Conservation (phyloP, 2,329 filamentous ascomycete genomes). For the Fusarium redolens region DNA sequence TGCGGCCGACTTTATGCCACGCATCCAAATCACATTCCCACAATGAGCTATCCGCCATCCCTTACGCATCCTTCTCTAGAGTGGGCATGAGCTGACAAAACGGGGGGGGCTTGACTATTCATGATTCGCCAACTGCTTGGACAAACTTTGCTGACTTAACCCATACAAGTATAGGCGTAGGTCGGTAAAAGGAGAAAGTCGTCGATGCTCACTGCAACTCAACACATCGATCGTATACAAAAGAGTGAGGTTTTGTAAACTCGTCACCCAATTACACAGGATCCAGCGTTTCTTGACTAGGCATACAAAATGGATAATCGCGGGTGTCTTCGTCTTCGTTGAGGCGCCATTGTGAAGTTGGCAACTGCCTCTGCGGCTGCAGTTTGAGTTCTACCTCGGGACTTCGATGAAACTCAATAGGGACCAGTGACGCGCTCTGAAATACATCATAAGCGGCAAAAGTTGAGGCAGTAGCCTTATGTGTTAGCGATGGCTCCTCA, state of each 20-base stretch:
- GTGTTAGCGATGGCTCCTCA: neutral
- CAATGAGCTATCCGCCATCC: neutral
- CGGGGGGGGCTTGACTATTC: neutral
- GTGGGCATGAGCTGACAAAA: neutral
- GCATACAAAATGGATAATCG: neutral
- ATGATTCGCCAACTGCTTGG: neutral
- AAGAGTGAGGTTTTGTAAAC: neutral
- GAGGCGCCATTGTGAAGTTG: neutral
- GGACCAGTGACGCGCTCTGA: neutral
- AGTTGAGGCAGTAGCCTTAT: neutral
- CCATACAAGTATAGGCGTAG: neutral
- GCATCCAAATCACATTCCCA: neutral
- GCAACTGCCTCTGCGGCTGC: neutral
- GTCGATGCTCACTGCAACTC: neutral
- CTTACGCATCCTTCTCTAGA: neutral
- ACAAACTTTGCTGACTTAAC: neutral
- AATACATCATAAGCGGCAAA: neutral
- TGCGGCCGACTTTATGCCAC: neutral
- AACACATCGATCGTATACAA: neutral
- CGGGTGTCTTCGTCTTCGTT: neutral
- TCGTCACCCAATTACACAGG: neutral
- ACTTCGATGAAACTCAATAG: neutral
- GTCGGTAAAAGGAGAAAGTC: neutral
- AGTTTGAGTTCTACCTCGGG: neutral
- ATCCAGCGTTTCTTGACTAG: neutral